Base-by-base conservation (phyloP, 495 filamentous ascomycete genomes). In the Trichocladium uniseriatum region DNA sequence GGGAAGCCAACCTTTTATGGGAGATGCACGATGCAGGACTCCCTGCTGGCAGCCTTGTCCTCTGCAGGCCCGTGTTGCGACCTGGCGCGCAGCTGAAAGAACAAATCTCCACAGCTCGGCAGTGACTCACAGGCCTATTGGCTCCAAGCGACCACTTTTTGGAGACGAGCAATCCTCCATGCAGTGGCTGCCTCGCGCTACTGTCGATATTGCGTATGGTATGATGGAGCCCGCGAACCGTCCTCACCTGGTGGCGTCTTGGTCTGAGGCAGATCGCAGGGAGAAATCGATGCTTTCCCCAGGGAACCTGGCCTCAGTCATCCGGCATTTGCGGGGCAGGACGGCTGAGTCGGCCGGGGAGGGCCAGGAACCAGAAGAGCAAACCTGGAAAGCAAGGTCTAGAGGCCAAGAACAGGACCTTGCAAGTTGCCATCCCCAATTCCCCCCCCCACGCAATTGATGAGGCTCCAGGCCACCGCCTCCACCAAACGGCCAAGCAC, bases 41-140 rank as follows among this genome's bases (percentile, higher is more conserved):
- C n/a, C n/a, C n/a, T n/a, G n/a, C 24, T 27, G 24, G 24, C 4
- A 27, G 24, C 24, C 24, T 27, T 3, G 24, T 27, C 8, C 4
- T 27, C 44, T 22, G 24, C 19, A 9, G 41, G 45, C 45, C 24
- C 8, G 8, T 4, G 16, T 15, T 37, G 50, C 11, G 38, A 39
- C 15, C 50, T 22, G 38, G 41, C 45, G 29, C 40, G 21, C 13
- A 44, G 41, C 35, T 38, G 35, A 38, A 35, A 19, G 15, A 11
- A 15, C 18, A 51, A n/a, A 51, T 42, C 53, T 51, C 53, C 53
- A 55, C 53, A 38, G 15, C 38, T 39, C 43, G 48, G 48, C 38
- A 44, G 53, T 55, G 53, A 55, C 53, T 51, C 53, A 55, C 31
- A 16, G 32, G 45, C 42, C 35, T 19, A 55, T 51, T 48, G 53